Conservation (phyloP, 2,329 filamentous ascomycete genomes). For the Xylariaceae sp. region DNA sequence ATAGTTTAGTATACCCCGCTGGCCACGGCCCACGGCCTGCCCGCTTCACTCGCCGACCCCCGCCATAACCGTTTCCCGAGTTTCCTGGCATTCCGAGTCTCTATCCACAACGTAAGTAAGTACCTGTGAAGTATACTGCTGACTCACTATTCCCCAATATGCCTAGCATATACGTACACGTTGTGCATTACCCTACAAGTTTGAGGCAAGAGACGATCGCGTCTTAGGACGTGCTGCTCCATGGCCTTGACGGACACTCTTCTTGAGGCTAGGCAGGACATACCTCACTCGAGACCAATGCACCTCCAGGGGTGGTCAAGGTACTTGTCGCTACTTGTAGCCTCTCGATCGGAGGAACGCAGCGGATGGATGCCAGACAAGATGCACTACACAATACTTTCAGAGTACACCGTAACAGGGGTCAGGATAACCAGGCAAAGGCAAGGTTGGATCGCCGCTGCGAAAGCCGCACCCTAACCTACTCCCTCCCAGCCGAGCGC, state of each 20-base stretch:
- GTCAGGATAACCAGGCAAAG: constrained; percentile 2
- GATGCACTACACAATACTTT: too few species aligned
- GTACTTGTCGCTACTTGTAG: constrained; percentile 16
- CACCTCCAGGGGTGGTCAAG: constrained; percentile 13
- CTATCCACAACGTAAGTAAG: too few species aligned
- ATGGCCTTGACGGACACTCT: too few species aligned
- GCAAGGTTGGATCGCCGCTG: too few species aligned
- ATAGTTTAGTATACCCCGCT: background rate
- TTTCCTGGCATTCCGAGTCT: background rate
- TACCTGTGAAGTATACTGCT: too few species aligned
- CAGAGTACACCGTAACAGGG: constrained; percentile 5
- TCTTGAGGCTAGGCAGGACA: constrained; percentile 17
- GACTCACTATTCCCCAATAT: too few species aligned
- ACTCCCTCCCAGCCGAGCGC: too few species aligned
- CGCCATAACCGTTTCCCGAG: background rate
- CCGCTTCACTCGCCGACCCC: background rate
- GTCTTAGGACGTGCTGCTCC: too few species aligned
- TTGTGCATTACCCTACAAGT: too few species aligned
- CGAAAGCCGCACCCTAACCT: too few species aligned
- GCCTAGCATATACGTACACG: constrained; percentile 5
- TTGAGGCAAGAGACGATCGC: too few species aligned
- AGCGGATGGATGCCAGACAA: constrained; percentile 7
- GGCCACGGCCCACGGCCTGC: background rate
- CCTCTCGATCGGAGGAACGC: constrained; percentile 7
- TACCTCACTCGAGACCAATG: too few species aligned